Conservation (phyloP, 768 basidiomycete species). For the Mycena chlorophos region DNA sequence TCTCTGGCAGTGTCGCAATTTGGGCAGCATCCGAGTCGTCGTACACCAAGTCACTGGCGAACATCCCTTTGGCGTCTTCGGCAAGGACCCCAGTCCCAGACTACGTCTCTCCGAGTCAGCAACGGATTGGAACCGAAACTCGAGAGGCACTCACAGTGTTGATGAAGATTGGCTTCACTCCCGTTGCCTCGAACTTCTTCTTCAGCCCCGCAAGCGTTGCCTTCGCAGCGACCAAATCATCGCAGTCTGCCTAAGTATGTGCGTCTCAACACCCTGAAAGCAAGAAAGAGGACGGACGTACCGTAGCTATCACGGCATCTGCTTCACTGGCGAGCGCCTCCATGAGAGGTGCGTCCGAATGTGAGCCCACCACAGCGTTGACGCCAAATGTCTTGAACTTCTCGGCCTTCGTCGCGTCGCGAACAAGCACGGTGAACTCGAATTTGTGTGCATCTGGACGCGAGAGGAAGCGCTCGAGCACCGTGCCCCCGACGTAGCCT, state of each 20-base stretch:
- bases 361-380: constrained; percentile 45
- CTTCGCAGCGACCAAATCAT: constrained; percentile 44
- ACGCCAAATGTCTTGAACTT: constrained; percentile 40
- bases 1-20: constrained; percentile 46
- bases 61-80: constrained; percentile 47
- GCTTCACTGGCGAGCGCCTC: constrained; percentile 45
- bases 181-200: constrained; percentile 42
- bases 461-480: constrained; percentile 43
- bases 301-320: constrained; percentile 44
- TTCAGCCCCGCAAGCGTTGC: constrained; percentile 56
- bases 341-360: constrained; percentile 42
- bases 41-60: constrained; percentile 40
- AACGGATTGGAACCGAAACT: background rate
- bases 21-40: constrained; percentile 49
- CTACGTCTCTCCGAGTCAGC: no score
- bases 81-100: constrained; percentile 51
- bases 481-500: constrained; percentile 54
- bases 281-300: constrained; percentile 20
- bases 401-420: constrained; percentile 45
- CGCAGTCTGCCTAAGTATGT: constrained; percentile 43
- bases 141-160: constrained; percentile 52
- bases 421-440: constrained; percentile 47
- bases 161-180: constrained; percentile 50
- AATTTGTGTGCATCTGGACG: constrained; percentile 37
- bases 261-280: background rate